Conservation (phyloP, 768 basidiomycete genomes). For the Russula ochroleuca region DNA sequence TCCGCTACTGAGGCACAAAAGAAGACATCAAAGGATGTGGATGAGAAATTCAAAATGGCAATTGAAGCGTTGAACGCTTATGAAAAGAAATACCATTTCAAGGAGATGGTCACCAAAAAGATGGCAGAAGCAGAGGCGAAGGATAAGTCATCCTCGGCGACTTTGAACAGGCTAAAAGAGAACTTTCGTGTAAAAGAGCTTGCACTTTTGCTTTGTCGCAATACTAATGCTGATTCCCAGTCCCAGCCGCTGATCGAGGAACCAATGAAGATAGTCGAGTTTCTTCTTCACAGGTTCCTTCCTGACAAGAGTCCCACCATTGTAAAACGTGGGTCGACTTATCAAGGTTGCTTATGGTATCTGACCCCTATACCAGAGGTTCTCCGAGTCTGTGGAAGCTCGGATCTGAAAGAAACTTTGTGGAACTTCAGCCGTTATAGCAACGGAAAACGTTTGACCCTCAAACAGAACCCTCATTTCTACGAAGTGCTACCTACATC, state of each 20-base stretch:
- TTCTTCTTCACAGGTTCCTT: neutral
- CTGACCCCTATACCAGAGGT: slow-evolving; percentile 6
- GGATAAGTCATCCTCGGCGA: neutral
- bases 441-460: slow-evolving; percentile 4
- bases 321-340: slow-evolving; percentile 1
- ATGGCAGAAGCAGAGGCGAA: neutral
- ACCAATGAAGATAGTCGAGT: neutral
- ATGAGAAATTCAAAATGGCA: neutral
- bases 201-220: no score
- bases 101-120: neutral
- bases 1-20: neutral
- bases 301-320: neutral
- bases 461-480: slow-evolving; percentile 20
- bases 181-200: neutral
- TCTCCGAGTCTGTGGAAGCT: neutral
- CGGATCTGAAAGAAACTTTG: slow-evolving; percentile 5
- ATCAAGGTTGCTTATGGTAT: neutral
- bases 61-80: neutral
- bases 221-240: neutral
- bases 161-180: neutral
- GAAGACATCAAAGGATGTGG: neutral
- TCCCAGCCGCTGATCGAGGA: neutral
- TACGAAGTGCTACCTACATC: slow-evolving; percentile 3
- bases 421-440: slow-evolving; percentile 21
- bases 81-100: neutral